Base-by-base conservation (phyloP, 352 stramenopile genomes). In the Thraustochytrium sp. region DNA sequence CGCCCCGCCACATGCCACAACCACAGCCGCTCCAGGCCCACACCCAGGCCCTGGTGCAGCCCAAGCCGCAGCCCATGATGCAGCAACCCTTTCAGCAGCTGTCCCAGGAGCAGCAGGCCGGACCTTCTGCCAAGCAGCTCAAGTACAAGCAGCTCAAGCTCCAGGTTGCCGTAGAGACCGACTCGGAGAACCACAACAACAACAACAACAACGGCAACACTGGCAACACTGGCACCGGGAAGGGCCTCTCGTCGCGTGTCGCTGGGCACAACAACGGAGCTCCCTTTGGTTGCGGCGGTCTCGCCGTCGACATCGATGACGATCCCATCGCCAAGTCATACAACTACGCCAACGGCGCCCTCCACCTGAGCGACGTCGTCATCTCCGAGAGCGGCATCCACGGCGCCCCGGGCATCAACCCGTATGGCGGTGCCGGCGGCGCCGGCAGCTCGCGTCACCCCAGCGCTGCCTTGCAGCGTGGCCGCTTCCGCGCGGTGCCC, bases 291-390 rank as follows among this genome's bases (percentile, higher is more conserved):
- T n/a, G n/a, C n/a, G n/a, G n/a, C n/a, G 26, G 26, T 63, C 68
- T 80, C 40, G 51, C n/a, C 42, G 53, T 80, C 38, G 68, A 80
- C 46, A 80, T 80, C 34, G 48, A 51, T 8, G 68, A 80, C 11
- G 40, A 61, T 8, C 8, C 8, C 8, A 80, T 80, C 11, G 38
- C 34, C 23, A 8, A 26, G 48, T 68, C 42, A 9, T 55, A 40
- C 37, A 53, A 9, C 42, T 37, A 37, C 51, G 13, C 76, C 23
- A 36, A 80, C 38, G 42, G 68, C 51, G 46, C 42, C 29, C 34
- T 80, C 5, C 68, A 64, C 51, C 23, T 26, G 31, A n/a, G 53
- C 8, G 26, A 75, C 38, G 16, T 80, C 21, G 42, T 80, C 46
- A 64, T 80, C 37, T 44, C n/a, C 9, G 46, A 61, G 23, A 8